Evolutionary conservation across 1,139 yeast species (phyloP).

Genomic region (Diutina catenulata): DNA sequence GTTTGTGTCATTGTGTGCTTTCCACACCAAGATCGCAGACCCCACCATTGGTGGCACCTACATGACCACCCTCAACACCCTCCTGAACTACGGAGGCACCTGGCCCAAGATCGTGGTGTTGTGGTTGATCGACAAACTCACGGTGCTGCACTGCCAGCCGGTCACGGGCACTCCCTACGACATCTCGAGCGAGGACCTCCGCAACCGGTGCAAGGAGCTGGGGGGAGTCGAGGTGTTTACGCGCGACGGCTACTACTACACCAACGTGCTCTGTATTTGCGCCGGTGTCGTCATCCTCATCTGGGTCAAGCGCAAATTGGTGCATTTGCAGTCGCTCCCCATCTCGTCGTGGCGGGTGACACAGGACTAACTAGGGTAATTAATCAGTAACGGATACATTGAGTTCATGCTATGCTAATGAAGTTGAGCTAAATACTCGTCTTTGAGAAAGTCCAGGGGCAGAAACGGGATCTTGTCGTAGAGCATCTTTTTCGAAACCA

Average conservation of each 20-base stretch:
- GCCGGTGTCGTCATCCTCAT: constrained; percentile 59
- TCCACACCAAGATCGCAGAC: constrained; percentile 92
- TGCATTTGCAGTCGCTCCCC: constrained; percentile 50
- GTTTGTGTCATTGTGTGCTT: constrained; percentile 88
- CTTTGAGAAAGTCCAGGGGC: constrained; percentile 31
- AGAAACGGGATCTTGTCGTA: constrained; percentile 30
- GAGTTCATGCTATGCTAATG: too few relatives aligned
- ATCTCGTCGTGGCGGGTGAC: constrained; percentile 41
- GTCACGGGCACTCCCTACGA: constrained; percentile 6
- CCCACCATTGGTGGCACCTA: constrained; percentile 95
- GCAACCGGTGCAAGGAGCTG: constrained; percentile 32
- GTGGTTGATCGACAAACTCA: constrained; percentile 67
- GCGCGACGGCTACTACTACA: constrained; percentile 76
- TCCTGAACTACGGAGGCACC: constrained; percentile 90
- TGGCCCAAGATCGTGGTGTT: constrained; percentile 87
- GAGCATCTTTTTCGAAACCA: constrained; percentile 24
- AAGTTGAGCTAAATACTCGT: too few relatives aligned
- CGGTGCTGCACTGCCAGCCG: constrained; percentile 44
- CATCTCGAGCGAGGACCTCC: constrained; percentile 10
- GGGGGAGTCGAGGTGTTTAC: constrained; percentile 12
- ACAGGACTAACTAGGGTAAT: too few relatives aligned
- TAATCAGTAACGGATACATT: too few relatives aligned
- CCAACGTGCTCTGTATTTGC: constrained; percentile 59
- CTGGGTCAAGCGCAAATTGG: constrained; percentile 54
- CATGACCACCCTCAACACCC: constrained; percentile 90